Conservation (phyloP, 148 eudicot genomes). For the Rhododendron simsii region DNA sequence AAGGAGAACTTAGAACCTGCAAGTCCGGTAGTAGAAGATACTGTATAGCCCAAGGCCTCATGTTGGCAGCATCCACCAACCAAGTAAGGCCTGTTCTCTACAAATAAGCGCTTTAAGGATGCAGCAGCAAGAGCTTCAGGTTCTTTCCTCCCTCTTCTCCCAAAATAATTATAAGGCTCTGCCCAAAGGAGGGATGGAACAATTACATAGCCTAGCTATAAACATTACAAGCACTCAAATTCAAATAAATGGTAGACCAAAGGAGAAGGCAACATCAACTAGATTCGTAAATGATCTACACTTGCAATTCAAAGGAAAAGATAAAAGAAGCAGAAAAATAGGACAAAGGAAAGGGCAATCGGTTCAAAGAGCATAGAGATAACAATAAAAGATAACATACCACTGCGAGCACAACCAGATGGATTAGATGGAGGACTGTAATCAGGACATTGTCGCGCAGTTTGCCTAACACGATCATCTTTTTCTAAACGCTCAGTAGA, state of each 20-base stretch:
- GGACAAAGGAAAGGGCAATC: neutral
- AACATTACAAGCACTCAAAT: neutral
- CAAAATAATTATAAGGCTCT: constrained; percentile 85
- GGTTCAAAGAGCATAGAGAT: neutral
- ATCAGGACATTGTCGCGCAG: constrained; percentile 31
- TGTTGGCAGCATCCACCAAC: constrained; percentile 77
- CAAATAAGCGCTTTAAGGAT: constrained; percentile 74
- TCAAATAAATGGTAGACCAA: neutral
- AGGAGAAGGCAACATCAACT: neutral
- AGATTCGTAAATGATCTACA: neutral
- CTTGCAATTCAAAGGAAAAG: neutral
- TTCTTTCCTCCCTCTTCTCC: constrained; percentile 83
- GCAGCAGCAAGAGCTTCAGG: constrained; percentile 84
- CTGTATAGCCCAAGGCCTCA: constrained; percentile 27
- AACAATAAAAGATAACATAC: constrained; percentile 34
- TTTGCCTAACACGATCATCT: constrained; percentile 42
- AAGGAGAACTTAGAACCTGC: constrained; percentile 40
- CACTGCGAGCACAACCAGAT: constrained; percentile 96
- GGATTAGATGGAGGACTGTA: constrained; percentile 62
- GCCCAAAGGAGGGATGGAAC: constrained; percentile 20
- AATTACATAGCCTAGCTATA: neutral
- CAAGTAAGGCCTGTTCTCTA: constrained; percentile 79
- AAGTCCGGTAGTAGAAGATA: constrained; percentile 20
- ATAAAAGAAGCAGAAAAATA: neutral
- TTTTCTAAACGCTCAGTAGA: constrained; percentile 39